Evolutionary conservation across 345 rosid species (phyloP).

Genomic region (Pseudoturritis turrita): DNA sequence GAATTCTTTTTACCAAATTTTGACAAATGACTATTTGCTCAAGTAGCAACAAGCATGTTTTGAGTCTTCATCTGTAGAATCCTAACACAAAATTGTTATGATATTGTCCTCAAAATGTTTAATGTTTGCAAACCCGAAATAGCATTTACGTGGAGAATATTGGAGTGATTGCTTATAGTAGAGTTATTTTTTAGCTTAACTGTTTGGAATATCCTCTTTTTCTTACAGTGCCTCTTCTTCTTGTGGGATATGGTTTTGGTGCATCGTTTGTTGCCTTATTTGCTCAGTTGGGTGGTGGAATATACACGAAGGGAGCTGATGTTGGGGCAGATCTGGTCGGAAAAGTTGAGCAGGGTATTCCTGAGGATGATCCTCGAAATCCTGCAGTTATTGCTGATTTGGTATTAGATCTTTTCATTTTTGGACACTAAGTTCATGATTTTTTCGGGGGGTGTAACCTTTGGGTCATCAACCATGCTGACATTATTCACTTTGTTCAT

Average conservation of each 20-base stretch:
- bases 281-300: conserved; percentile 99
- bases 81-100: background rate
- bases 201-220: conserved; percentile 21
- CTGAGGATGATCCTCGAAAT: conserved; percentile 99
- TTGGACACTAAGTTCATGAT: background rate
- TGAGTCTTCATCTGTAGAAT: background rate
- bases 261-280: conserved; percentile 98
- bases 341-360: conserved; percentile 99
- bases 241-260: conserved; percentile 98
- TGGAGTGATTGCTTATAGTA: too few species aligned
- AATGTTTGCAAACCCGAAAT: too few species aligned
- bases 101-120: too few species aligned
- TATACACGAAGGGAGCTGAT: conserved; percentile 98
- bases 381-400: conserved; percentile 98
- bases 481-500: too few species aligned
- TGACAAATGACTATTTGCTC: too few species aligned
- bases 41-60: too few species aligned
- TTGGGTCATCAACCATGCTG: too few species aligned
- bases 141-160: background rate
- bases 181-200: conserved; percentile 4
- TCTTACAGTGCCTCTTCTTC: conserved; percentile 91
- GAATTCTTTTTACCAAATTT: background rate
- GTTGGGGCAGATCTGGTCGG: conserved; percentile 99
- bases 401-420: conserved; percentile 58
- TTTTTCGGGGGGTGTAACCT: background rate